Percentiles rank a stretch among this genome's conserved stretches.
phyloP scores from a whole-genome alignment of 768 basidiomycete species.

The Russula brevipes region DNA sequence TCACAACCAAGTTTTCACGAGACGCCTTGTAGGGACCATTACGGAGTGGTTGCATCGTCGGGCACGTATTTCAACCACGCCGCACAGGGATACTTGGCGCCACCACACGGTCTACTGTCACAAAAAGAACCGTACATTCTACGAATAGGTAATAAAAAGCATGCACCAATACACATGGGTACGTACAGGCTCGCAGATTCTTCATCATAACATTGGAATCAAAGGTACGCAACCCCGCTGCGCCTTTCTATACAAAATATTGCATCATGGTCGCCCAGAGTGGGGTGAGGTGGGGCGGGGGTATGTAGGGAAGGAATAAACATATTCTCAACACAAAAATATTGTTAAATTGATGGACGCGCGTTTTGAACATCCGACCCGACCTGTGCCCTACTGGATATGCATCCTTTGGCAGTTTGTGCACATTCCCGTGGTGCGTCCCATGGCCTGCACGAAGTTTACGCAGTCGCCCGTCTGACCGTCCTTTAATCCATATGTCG shows the following conservation, averaged over 20 bases:
- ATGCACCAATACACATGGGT: neutral
- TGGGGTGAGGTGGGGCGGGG: neutral
- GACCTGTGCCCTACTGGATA: conserved; percentile 5
- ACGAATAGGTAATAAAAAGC: neutral
- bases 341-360: neutral
- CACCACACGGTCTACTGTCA: neutral
- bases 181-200: neutral
- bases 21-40: no score
- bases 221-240: neutral
- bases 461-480: conserved; percentile 44
- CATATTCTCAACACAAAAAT: neutral
- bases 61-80: no score
- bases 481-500: conserved; percentile 28
- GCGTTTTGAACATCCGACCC: neutral
- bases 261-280: neutral
- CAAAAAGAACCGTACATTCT: neutral
- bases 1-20: no score
- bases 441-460: conserved; percentile 59
- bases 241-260: neutral
- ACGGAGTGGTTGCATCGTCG: no score
- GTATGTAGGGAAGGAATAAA: neutral
- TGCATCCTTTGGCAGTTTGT: conserved; percentile 60
- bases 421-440: conserved; percentile 60
- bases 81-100: neutral
- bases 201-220: neutral